Evolutionary conservation across 441 rosid species (phyloP).

Genomic region (Macaranga tanarius): DNA sequence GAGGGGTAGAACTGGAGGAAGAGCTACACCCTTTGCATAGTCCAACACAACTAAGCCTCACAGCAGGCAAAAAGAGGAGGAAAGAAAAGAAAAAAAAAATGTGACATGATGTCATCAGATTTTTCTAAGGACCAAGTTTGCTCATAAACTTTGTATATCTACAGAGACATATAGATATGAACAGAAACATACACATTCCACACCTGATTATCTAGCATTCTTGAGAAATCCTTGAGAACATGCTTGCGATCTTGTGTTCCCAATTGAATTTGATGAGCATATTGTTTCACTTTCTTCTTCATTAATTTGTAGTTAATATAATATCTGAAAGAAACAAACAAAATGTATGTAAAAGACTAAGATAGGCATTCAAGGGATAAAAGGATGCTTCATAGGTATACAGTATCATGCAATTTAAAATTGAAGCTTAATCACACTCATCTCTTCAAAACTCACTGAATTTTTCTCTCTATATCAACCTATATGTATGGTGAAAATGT

Average conservation of each 20-base stretch:
- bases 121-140: no score
- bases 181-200: not conserved
- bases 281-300: constrained; percentile 90
- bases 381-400: not conserved
- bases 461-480: not conserved
- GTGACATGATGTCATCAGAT: no score
- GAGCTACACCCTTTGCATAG: no score
- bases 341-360: constrained; percentile 10
- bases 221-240: constrained; percentile 98
- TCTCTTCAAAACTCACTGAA: not conserved
- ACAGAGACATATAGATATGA: not conserved
- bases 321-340: constrained; percentile 46
- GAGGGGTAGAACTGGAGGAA: no score
- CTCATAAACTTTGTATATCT: no score
- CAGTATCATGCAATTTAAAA: not conserved
- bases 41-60: no score
- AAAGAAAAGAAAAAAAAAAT: no score
- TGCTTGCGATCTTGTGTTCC: constrained; percentile 75
- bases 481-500: no score
- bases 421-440: not conserved
- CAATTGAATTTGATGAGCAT: constrained; percentile 75
- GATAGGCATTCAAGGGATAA: not conserved
- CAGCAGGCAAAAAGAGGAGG: no score
- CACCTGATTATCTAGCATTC: constrained; percentile 92
- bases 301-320: constrained; percentile 93